Evolutionary conservation across 2,329 filamentous ascomycete species (phyloP).

Genomic region (Fusarium buxicola): DNA sequence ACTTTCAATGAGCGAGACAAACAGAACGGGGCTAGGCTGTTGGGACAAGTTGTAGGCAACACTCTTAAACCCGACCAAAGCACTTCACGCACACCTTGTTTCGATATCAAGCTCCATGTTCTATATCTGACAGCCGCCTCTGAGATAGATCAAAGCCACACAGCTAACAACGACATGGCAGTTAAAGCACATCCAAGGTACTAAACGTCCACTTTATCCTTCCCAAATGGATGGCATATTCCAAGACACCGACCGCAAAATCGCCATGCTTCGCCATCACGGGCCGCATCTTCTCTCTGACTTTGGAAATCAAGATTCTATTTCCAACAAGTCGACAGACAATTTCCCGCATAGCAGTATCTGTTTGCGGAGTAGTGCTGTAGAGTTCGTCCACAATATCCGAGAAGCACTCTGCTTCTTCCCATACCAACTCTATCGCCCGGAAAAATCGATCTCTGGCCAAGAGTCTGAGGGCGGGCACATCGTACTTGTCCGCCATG

Average conservation of each 20-base stretch:
- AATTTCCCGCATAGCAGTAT: constrained; percentile 23
- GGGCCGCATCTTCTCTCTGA: constrained; percentile 8
- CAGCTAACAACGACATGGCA: no score
- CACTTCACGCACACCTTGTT: no score
- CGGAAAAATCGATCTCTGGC: constrained; percentile 48
- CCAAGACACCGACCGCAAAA: constrained; percentile 28
- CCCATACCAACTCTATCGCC: constrained; percentile 25
- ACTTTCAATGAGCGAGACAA: no score
- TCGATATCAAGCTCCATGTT: no score
- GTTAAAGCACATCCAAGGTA: no score
- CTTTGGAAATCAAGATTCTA: not conserved
- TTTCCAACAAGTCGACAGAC: constrained; percentile 26
- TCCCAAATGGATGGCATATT: constrained; percentile 8
- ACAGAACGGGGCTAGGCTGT: no score
- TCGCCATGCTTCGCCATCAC: constrained; percentile 24
- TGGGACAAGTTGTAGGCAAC: no score
- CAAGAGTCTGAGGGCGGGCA: constrained; percentile 47
- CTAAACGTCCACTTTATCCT: not conserved
- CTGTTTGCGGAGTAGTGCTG: not conserved
- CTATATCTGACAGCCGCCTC: no score
- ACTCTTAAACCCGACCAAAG: no score
- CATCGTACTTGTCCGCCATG: constrained; percentile 53
- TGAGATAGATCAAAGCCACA: no score
- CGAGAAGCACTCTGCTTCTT: constrained; percentile 11
- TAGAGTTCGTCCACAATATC: constrained; percentile 30